Conservation (phyloP, 2,329 filamentous ascomycete species). For the Metarhizium guizhouense region DNA sequence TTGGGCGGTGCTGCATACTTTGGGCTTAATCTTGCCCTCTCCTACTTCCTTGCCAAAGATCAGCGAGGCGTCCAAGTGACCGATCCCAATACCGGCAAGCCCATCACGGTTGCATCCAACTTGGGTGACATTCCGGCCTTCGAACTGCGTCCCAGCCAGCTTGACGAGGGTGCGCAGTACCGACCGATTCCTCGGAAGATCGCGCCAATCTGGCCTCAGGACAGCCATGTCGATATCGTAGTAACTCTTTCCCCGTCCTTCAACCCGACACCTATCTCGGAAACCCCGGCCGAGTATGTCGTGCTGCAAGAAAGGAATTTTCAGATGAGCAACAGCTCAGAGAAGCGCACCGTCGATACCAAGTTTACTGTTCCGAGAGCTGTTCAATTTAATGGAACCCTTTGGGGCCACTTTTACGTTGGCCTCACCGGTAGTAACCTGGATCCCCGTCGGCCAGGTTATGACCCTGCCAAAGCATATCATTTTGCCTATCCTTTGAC, state of each 20-base stretch:
- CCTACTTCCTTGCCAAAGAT: conserved; percentile 41
- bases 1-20: conserved; percentile 48
- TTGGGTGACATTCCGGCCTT: conserved; percentile 54
- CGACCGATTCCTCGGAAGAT: conserved; percentile 60
- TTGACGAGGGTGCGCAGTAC: conserved; percentile 54
- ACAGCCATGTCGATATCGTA: conserved; percentile 71
- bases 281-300: conserved; percentile 56
- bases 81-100: conserved; percentile 39
- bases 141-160: conserved; percentile 49
- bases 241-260: conserved; percentile 76
- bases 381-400: conserved; percentile 85
- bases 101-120: conserved; percentile 44
- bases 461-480: conserved; percentile 67
- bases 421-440: conserved; percentile 65
- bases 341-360: conserved; percentile 68
- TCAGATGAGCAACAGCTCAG: conserved; percentile 67
- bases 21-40: conserved; percentile 49
- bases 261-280: conserved; percentile 57
- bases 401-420: conserved; percentile 92
- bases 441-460: conserved; percentile 65
- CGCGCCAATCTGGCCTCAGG: conserved; percentile 78
- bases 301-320: conserved; percentile 77
- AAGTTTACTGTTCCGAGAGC: conserved; percentile 66
- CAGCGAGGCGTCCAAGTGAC: conserved; percentile 37
- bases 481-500: conserved; percentile 81